Base-by-base conservation (phyloP, 2,329 filamentous ascomycete genomes). In the Neurospora sp. region DNA sequence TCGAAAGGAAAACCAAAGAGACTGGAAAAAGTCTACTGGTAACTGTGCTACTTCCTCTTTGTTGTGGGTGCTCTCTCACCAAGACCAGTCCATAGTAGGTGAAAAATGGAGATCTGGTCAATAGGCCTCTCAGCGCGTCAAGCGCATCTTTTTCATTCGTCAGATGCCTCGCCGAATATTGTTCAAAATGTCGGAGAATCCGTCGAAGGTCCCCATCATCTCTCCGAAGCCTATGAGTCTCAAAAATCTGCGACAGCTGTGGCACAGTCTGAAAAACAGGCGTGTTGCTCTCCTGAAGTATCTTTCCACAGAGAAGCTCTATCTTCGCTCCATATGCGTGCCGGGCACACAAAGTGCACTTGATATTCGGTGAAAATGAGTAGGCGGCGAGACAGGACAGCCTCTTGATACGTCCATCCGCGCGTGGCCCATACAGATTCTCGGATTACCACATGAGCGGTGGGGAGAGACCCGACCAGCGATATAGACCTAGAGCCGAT, bases 401-500 rank as follows among this genome's bases (percentile, higher is more conserved):
- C 67, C 46, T 68, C 67, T n/a, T 68, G 67, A 28, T 68, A 68
- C 11, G 67, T 68, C 67, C 46, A 68, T 12, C 67, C 46, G 6
- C 67, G 28, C 11, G 23, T 28, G 23, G 23, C 23, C 23, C 23
- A 28, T 0, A 28, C 23, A 28, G 23, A 28, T 28, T 28, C 23
- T 28, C 23, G 23, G 23, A 28, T 28, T 28, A 28, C 23, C 23
- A 3, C 3, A 28, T 28, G 23, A 28, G 23, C 23, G 23, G 3
- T 28, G 23, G 23, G 23, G 23, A 28, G 23, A 28, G 23, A 28
- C 23, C 23, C 23, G 3, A 28, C 23, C 23, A 3, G 23, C 23
- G 23, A 28, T 28, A 28, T 28, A 28, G 3, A 28, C 23, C 23
- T 28, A 28, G 23, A 28, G 3, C 23, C 23, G 23, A 3, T 28